A percentile compares a stretch with the other conserved stretches of the same genome.
phyloP scores from a whole-genome alignment of 1,284 basidiomycete genomes.

The Leccinum subrobustum region DNA sequence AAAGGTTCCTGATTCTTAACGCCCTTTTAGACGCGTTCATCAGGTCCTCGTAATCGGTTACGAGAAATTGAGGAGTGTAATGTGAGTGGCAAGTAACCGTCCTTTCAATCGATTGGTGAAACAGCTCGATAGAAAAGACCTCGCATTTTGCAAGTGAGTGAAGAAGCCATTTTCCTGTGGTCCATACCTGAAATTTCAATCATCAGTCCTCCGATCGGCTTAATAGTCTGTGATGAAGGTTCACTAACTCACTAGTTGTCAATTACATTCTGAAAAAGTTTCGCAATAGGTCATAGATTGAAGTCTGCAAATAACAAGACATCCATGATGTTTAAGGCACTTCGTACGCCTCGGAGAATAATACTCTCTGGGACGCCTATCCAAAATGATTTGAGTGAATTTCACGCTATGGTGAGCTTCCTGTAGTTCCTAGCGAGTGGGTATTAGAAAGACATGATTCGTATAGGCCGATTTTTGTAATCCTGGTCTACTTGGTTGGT shows the following conservation, averaged over 20 bases:
- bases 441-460: background rate
- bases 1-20: constrained; percentile 2
- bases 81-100: constrained; percentile 45
- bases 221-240: constrained; percentile 97
- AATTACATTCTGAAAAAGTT: background rate
- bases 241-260: constrained; percentile 7
- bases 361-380: constrained; percentile 98
- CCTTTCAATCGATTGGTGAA: constrained; percentile 5
- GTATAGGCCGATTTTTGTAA: constrained; percentile 88
- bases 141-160: constrained; percentile 63
- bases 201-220: constrained; percentile 79
- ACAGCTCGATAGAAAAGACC: constrained; percentile 46
- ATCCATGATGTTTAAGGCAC: constrained; percentile 80
- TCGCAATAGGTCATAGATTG: constrained; percentile 76
- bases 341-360: constrained; percentile 73
- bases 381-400: constrained; percentile 95
- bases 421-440: background rate
- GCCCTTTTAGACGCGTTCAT: constrained; percentile 58
- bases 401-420: constrained; percentile 85
- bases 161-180: background rate
- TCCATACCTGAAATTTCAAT: background rate
- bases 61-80: constrained; percentile 82
- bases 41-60: constrained; percentile 95
- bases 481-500: constrained; percentile 78
- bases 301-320: constrained; percentile 95